Base-by-base conservation (phyloP, 305 asterid genomes). In the Fraxinus sp. region DNA sequence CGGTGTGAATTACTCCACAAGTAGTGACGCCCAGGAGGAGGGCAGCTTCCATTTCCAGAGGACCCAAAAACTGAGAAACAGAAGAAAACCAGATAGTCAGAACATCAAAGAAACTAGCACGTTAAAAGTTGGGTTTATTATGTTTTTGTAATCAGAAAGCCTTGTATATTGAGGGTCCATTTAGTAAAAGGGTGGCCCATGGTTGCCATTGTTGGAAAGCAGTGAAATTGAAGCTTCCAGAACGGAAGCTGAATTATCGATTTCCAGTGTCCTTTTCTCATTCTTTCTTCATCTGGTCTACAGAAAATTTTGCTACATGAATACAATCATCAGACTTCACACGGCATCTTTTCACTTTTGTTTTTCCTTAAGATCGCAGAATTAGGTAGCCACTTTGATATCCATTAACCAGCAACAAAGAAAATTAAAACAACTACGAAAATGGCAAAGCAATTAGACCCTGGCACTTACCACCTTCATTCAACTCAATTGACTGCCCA, bases 21-120 rank as follows among this genome's bases (percentile, higher is more conserved):
- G 87, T 94, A 94, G 83, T 90, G 97, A 75, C 89, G 96, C 79
- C 97, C 97, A 52, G 97, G 94, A 78, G 96, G 90, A 2, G 95
- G 97, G 78, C 97, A 90, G 85, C 92, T 92, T 75, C 95, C 97
- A 86, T 91, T 92, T 83, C 94, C 98, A 71, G 92, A 81, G 82
- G 93, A 86, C 80, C 93, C 94, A 86, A 90, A 94, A 84, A 80
- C 99, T 95, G 95, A 66, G 85, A 77, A 79, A 82, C 78, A 68
- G 64, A 83, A 81, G 79, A 77, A 8, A 79, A 66, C 74, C 79
- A 79, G 37, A 71, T 33, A 81, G 64, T 52, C 55, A 43, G 68
- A 41, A 83, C 64, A 83, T 55, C 39, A 80, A 80, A 76, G 79
- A 35, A 68, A 55, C 43, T 32, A 30, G 41, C 43, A 28, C 33